Evolutionary conservation across 495 filamentous ascomycete species (phyloP).

Genomic region (Sphaerosporella brunnea): DNA sequence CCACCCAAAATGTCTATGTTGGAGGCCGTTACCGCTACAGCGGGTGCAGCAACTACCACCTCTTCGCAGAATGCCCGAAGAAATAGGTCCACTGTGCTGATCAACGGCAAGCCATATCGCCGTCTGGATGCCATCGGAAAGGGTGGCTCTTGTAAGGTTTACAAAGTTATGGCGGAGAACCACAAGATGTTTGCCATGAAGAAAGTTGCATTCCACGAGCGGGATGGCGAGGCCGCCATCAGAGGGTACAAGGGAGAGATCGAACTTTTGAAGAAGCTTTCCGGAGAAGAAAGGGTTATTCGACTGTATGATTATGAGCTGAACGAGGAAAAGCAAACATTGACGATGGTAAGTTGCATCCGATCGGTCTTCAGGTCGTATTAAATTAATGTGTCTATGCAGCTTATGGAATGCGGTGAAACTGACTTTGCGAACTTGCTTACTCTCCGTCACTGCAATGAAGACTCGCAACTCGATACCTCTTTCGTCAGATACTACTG

Average conservation of each 20-base stretch:
- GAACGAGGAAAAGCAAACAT: constrained; percentile 67
- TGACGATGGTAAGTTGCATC: constrained; percentile 51
- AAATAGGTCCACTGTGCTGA: constrained; percentile 58
- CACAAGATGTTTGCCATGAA: constrained; percentile 88
- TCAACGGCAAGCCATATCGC: constrained; percentile 83
- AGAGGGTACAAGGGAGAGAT: constrained; percentile 93
- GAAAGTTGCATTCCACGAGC: constrained; percentile 69
- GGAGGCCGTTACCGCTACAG: constrained; percentile 73
- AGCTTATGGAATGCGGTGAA: constrained; percentile 96
- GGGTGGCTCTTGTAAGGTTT: constrained; percentile 83
- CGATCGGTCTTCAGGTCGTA: not conserved
- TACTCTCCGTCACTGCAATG: constrained; percentile 48
- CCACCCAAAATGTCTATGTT: constrained; percentile 89
- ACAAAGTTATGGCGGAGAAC: constrained; percentile 92
- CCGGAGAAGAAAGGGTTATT: constrained; percentile 73
- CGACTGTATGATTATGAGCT: constrained; percentile 82
- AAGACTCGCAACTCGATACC: constrained; percentile 61
- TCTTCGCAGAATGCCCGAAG: constrained; percentile 34
- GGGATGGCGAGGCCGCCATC: constrained; percentile 53
- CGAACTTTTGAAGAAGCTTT: constrained; percentile 65
- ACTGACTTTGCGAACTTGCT: constrained; percentile 84
- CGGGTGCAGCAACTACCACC: constrained; percentile 48
- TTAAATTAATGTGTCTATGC: not conserved
- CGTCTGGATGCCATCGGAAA: constrained; percentile 77
- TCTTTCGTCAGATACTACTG: constrained; percentile 92